A percentile compares a stretch with the other conserved stretches of the same genome.
Evolutionary conservation across 2,329 filamentous ascomycete species (phyloP).

Genomic region (Ceratocystiopsis minuta): DNA sequence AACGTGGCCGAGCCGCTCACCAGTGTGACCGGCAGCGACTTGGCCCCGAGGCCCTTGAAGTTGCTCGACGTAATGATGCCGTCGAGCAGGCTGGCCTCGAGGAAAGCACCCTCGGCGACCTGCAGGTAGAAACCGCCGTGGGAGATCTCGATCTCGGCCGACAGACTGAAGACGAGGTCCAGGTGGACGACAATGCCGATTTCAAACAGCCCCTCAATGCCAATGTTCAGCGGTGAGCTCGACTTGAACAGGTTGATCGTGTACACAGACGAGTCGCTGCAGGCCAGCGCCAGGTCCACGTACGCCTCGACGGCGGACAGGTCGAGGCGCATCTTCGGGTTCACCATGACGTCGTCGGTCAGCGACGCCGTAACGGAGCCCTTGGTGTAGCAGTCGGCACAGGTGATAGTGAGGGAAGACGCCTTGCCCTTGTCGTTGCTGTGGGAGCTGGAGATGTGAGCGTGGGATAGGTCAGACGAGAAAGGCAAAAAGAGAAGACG

Average conservation of each 20-base stretch:
- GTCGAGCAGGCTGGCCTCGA: slow-evolving; percentile 23
- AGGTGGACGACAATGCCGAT: slow-evolving; percentile 30
- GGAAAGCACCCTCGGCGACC: slow-evolving; percentile 25
- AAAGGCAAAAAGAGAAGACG: no score
- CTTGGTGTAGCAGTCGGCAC: slow-evolving; percentile 30
- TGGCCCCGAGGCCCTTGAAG: slow-evolving; percentile 24
- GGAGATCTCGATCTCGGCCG: slow-evolving; percentile 30
- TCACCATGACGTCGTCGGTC: slow-evolving; percentile 19
- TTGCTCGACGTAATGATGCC: slow-evolving; percentile 27
- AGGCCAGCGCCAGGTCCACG: slow-evolving; percentile 27
- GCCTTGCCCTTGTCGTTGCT: slow-evolving; percentile 2
- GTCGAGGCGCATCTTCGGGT: slow-evolving; percentile 25
- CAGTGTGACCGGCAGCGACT: slow-evolving; percentile 29
- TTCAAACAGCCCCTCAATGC: slow-evolving; percentile 19
- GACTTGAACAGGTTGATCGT: slow-evolving; percentile 31
- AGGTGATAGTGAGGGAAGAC: slow-evolving; percentile 18
- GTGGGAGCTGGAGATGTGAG: background rate
- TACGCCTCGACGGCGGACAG: slow-evolving; percentile 33
- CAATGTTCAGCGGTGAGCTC: slow-evolving; percentile 23
- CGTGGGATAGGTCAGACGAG: no score
- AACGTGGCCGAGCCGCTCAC: slow-evolving; percentile 27
- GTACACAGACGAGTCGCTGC: slow-evolving; percentile 28
- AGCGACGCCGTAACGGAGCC: slow-evolving; percentile 28
- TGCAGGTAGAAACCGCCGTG: slow-evolving; percentile 32
- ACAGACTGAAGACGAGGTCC: slow-evolving; percentile 31